These are phyloP conservation scores for Neurospora crassa DNA, from an alignment of 2,329 filamentous ascomycete genomes.

Conservation along the genomic window DNA sequence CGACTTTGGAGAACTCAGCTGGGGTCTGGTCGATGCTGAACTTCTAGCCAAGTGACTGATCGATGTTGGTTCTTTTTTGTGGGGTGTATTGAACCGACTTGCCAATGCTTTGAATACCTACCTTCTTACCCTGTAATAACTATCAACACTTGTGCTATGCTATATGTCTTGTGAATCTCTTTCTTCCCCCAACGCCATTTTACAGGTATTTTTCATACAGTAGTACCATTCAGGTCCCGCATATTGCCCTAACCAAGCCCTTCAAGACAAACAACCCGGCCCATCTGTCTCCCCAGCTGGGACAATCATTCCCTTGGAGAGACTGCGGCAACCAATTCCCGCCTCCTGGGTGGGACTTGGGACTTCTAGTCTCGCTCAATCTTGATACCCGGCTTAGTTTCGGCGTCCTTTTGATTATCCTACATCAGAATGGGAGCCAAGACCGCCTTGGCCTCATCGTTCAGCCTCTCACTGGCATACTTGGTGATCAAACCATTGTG, in stretches of 20 bases:
- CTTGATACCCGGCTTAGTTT: not conserved
- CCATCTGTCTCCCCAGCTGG: not conserved
- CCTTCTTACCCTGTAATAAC: not conserved
- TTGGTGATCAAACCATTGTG: slow-evolving; percentile 60
- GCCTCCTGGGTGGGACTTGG: not conserved
- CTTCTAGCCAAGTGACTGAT: not conserved
- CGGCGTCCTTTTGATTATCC: not conserved
- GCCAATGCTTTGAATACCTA: not conserved
- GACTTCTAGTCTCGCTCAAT: not conserved
- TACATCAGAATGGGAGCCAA: slow-evolving; percentile 42
- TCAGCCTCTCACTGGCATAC: slow-evolving; percentile 64
- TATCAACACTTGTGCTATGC: not conserved
- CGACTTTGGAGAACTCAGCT: not conserved
- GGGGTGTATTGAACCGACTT: not conserved
- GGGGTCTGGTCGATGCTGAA: not conserved
- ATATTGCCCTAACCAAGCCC: not conserved
- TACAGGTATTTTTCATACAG: not conserved
- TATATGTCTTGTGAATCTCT: not conserved
- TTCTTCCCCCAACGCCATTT: not conserved
- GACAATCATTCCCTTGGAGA: not conserved
- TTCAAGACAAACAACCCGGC: not conserved
- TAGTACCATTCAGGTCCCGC: not conserved
- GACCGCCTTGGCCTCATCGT: slow-evolving; percentile 46
- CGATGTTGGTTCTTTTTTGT: not conserved
- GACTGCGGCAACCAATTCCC: not conserved